Evolutionary conservation across 108 stramenopile species (phyloP).

Genomic region (Discostella pseudostelligera): DNA sequence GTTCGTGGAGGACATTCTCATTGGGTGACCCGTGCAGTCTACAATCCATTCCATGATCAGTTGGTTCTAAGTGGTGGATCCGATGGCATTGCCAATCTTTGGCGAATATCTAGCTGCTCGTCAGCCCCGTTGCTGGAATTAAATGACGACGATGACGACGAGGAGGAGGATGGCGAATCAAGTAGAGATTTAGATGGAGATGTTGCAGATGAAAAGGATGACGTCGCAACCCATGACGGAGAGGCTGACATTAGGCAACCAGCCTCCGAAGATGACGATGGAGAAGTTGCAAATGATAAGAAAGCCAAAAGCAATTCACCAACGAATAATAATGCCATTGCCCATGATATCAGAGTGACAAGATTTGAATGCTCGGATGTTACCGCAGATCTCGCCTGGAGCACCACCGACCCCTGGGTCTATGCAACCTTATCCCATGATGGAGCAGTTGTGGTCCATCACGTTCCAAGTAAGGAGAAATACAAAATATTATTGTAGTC

Average conservation of each 20-base stretch:
- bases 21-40: slow-evolving; percentile 77
- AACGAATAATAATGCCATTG: slow-evolving; percentile 32
- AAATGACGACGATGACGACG: slow-evolving; percentile 30
- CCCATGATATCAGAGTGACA: slow-evolving; percentile 78
- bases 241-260: slow-evolving; percentile 7
- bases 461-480: slow-evolving; percentile 98
- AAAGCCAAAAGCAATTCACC: slow-evolving; percentile 4
- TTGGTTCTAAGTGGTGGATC: slow-evolving; percentile 91
- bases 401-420: slow-evolving; percentile 93
- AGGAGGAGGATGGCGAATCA: slow-evolving; percentile 2
- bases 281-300: slow-evolving; percentile 15
- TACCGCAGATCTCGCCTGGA: slow-evolving; percentile 88
- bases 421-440: slow-evolving; percentile 90
- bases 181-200: slow-evolving; percentile 9
- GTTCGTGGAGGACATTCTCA: slow-evolving; percentile 88
- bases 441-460: slow-evolving; percentile 88
- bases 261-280: slow-evolving; percentile 10
- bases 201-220: slow-evolving; percentile 10
- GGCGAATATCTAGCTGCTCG: slow-evolving; percentile 92
- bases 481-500: slow-evolving; percentile 96
- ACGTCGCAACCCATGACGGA: slow-evolving; percentile 1
- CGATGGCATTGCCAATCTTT: slow-evolving; percentile 90
- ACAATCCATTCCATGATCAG: slow-evolving; percentile 99
- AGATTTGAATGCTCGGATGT: slow-evolving; percentile 87
- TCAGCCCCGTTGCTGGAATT: slow-evolving; percentile 89